Base-by-base conservation (phyloP, 805 yeast species). In the Starmerella potacharoeniae region DNA sequence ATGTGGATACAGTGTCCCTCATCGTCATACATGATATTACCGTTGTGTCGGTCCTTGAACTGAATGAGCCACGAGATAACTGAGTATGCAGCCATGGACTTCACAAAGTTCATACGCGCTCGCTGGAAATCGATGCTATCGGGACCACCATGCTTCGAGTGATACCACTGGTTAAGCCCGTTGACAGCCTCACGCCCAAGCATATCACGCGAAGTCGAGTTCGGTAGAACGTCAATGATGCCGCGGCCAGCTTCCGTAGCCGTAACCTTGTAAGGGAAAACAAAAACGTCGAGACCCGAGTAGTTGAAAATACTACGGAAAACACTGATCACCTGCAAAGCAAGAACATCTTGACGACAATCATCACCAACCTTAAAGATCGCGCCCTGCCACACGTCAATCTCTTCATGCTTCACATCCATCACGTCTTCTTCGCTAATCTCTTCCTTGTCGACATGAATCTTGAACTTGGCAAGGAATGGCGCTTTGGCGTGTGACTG, bases 191-290 rank as follows among this genome's bases (percentile, higher is more conserved):
- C 99, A 65, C 99, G 80, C 43, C 99, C 99, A 52, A 93, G 77
- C 97, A 93, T 91, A 71, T 93, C 99, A 72, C 99, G 81, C 44
- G 96, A 88, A 31, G 88, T 83, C 6, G 97, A 84, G 67, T 91
- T 86, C 36, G 98, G 98, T 61, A 93, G 76, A 35, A 95, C 98
- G 68, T 95, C 99, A 72, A 93, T 93, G 45, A 93, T 95, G 70
- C 99, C 99, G 73, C 97, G 90, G 0, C 99, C 98, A 1, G 98
- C 97, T 2, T 96, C 96, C 9, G 99, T 93, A 1, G 99, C 98
- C 0, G 96, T 90, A 30, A 93, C 98, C 61, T 97, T 74, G 70
- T 93, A 79, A 1, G 99, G 98, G 71, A 80, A 95, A 30, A 93
- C 95, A 69, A 76, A 93, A 44, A 91, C 78, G 68, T 93, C 97